Evolutionary conservation across 2,329 filamentous ascomycete genomes (phyloP).

Genomic region (Botrytis galanthina): DNA sequence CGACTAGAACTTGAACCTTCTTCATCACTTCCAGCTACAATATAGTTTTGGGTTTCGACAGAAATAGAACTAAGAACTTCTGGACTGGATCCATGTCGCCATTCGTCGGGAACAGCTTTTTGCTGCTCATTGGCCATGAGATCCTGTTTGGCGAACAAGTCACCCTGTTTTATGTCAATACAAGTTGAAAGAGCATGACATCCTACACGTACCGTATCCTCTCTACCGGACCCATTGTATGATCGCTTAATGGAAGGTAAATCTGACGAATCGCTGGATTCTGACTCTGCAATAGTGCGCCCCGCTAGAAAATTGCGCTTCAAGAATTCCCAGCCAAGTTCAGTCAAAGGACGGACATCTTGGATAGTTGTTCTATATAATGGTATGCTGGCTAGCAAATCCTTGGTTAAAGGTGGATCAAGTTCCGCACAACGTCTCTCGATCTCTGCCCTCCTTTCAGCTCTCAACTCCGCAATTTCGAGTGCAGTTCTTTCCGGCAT

Average conservation of each 20-base stretch:
- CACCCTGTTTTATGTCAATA: background rate
- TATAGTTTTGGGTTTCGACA: background rate
- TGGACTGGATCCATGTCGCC: background rate
- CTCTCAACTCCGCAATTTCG: background rate
- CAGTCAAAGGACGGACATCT: background rate
- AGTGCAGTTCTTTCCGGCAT: background rate
- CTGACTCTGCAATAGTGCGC: background rate
- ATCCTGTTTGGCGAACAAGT: background rate
- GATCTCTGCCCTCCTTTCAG: background rate
- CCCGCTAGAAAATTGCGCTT: background rate
- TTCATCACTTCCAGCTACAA: background rate
- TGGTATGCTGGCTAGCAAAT: background rate
- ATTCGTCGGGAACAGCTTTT: background rate
- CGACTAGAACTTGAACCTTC: background rate
- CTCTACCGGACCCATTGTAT: background rate
- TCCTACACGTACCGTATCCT: background rate
- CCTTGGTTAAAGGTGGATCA: background rate
- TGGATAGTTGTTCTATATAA: background rate
- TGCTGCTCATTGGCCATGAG: background rate
- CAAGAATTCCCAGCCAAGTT: background rate
- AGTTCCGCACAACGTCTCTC: background rate
- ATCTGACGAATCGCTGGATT: background rate
- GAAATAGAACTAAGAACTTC: background rate
- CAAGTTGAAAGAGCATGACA: background rate
- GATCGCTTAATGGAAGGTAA: background rate